Evolutionary conservation across 495 filamentous ascomycete genomes (phyloP).

Genomic region (Amniculicola lignicola): DNA sequence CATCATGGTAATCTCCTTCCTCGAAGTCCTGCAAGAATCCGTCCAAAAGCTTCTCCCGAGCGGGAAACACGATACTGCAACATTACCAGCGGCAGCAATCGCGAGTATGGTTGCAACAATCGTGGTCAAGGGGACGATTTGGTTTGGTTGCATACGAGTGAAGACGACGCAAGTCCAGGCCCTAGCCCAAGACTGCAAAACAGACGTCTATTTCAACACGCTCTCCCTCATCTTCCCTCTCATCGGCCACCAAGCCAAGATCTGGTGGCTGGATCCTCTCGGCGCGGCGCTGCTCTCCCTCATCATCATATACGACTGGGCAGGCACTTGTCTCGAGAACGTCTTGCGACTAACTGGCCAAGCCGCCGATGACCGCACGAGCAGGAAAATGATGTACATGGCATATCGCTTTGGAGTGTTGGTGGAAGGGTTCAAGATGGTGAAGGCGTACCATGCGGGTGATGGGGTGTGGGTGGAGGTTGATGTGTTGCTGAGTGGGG

Average conservation of each 20-base stretch:
- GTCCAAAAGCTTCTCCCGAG: constrained; percentile 45
- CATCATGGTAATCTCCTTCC: constrained; percentile 48
- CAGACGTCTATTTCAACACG: constrained; percentile 52
- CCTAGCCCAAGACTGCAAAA: constrained; percentile 52
- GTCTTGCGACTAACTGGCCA: constrained; percentile 46
- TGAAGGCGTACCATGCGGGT: constrained; percentile 50
- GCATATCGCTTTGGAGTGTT: constrained; percentile 48
- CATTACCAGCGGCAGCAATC: constrained; percentile 43
- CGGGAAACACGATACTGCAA: constrained; percentile 36
- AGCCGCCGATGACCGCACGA: constrained; percentile 37
- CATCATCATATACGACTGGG: constrained; percentile 52
- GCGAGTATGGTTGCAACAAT: constrained; percentile 45
- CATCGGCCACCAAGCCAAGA: constrained; percentile 41
- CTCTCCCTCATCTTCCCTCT: constrained; percentile 51
- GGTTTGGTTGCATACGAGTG: constrained; percentile 45
- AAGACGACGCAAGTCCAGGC: constrained; percentile 54
- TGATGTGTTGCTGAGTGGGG: constrained; percentile 47
- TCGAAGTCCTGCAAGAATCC: constrained; percentile 50
- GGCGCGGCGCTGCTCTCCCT: constrained; percentile 49
- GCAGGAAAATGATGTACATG: constrained; percentile 47
- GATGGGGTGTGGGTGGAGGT: constrained; percentile 52
- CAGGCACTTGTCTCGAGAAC: constrained; percentile 48
- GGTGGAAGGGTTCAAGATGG: constrained; percentile 46
- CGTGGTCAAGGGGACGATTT: constrained; percentile 48
- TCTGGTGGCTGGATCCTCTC: constrained; percentile 52